phyloP scores from a whole-genome alignment of 495 filamentous ascomycete genomes.

The Baudoinia panamericana region DNA sequence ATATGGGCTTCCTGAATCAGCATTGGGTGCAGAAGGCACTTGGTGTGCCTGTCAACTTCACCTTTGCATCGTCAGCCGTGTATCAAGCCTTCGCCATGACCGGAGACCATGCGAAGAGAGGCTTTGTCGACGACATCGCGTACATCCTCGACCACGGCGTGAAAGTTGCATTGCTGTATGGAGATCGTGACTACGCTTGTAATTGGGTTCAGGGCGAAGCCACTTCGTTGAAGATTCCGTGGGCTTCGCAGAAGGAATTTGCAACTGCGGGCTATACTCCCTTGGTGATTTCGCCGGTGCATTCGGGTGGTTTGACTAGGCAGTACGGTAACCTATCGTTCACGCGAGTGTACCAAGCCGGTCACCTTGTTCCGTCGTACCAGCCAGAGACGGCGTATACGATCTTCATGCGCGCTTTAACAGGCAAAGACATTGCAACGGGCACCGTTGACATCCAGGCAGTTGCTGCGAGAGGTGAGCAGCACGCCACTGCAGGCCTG shows the following conservation, averaged over 20 bases:
- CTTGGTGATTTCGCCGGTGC: slow-evolving; percentile 8
- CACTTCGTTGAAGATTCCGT: slow-evolving; percentile 22
- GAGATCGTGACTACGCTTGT: slow-evolving; percentile 25
- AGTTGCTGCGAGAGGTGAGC: slow-evolving; percentile 1
- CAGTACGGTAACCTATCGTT: slow-evolving; percentile 25
- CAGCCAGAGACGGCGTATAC: slow-evolving; percentile 27
- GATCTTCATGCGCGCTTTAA: slow-evolving; percentile 29
- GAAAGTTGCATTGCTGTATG: slow-evolving; percentile 30
- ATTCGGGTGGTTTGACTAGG: slow-evolving; percentile 20
- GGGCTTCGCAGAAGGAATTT: slow-evolving; percentile 1
- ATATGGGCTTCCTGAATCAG: slow-evolving; percentile 15
- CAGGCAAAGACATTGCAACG: slow-evolving; percentile 27
- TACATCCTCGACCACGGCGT: slow-evolving; percentile 39
- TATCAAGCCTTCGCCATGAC: slow-evolving; percentile 15
- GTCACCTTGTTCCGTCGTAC: slow-evolving; percentile 16
- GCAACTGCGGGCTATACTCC: slow-evolving; percentile 5
- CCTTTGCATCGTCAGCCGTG: no score
- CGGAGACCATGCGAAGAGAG: slow-evolving; percentile 20
- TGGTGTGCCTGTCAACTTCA: slow-evolving; percentile 25
- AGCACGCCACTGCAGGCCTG: slow-evolving; percentile 11
- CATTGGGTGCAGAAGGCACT: slow-evolving; percentile 24
- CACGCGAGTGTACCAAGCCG: slow-evolving; percentile 22
- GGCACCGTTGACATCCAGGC: slow-evolving; percentile 10
- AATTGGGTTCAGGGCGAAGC: slow-evolving; percentile 29
- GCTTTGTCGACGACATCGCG: slow-evolving; percentile 28